These are phyloP conservation scores for Botrytis tulipae DNA, from an alignment of 2,329 filamentous ascomycete genomes.

Conservation along the genomic window DNA sequence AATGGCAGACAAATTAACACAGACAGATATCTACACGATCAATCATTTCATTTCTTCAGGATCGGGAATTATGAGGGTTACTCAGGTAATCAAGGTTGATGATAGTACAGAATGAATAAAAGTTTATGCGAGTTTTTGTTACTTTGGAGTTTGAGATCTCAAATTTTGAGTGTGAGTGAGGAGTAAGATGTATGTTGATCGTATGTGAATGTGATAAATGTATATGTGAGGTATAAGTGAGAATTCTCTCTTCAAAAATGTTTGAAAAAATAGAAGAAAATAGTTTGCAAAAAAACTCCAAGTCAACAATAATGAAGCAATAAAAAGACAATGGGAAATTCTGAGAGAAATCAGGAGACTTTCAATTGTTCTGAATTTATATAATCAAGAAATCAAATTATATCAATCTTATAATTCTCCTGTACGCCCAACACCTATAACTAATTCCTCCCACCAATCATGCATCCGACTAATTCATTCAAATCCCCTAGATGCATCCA, in stretches of 20 bases:
- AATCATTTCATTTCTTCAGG: too few relatives aligned
- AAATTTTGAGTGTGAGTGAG: not conserved
- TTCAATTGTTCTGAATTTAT: not conserved
- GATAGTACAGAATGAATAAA: not conserved
- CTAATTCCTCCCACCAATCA: not conserved
- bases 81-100: too few relatives aligned
- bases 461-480: not conserved
- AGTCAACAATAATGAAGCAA: not conserved
- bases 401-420: not conserved
- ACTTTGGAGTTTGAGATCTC: not conserved
- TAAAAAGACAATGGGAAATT: not conserved
- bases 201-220: too few relatives aligned
- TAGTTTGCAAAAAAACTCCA: not conserved
- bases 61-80: too few relatives aligned
- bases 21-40: too few relatives aligned
- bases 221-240: not conserved
- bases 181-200: not conserved
- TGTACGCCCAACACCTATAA: not conserved
- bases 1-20: too few relatives aligned
- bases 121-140: not conserved
- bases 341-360: fast-evolving
- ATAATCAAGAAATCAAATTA: not conserved
- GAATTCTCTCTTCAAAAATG: not conserved
- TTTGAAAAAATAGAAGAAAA: not conserved
- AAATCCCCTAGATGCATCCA: not conserved